phyloP scores from a whole-genome alignment of 2,329 filamentous ascomycete genomes.

The Pseudocercospora eumusae region DNA sequence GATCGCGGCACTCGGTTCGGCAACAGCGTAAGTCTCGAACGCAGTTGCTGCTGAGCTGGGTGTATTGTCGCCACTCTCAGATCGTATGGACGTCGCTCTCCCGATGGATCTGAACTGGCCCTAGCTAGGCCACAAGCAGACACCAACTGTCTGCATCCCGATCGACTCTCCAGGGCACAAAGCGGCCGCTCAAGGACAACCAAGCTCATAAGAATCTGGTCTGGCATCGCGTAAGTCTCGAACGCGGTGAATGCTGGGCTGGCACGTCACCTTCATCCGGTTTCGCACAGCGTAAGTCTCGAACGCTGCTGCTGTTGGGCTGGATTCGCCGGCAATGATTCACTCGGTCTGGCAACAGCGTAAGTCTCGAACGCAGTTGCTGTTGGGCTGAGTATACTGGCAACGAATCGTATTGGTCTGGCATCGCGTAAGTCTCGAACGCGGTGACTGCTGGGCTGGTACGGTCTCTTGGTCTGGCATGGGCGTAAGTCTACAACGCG shows the following conservation, averaged over 20 bases:
- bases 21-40: background rate
- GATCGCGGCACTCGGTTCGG: background rate
- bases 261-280: background rate
- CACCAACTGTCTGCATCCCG: background rate
- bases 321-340: background rate
- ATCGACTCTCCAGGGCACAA: constrained; percentile 10
- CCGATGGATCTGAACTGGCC: constrained; percentile 9
- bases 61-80: constrained; percentile 7
- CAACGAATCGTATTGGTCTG: background rate
- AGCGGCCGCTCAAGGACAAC: constrained; percentile 3
- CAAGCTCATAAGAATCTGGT: background rate
- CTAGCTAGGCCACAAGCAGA: background rate
- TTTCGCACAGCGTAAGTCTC: background rate
- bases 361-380: background rate
- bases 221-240: background rate
- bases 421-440: background rate
- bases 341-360: background rate
- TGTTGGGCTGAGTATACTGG: background rate
- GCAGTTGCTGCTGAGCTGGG: background rate
- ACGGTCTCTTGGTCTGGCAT: background rate
- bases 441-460: background rate
- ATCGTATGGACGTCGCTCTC: background rate
- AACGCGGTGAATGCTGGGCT: background rate
- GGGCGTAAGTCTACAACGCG: constrained; percentile 4
- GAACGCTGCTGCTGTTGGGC: constrained; percentile 3